Evolutionary conservation across 495 filamentous ascomycete genomes (phyloP), one percentile per base, ranked within the genome.

Genomic region (Penicillium salamii): DNA sequence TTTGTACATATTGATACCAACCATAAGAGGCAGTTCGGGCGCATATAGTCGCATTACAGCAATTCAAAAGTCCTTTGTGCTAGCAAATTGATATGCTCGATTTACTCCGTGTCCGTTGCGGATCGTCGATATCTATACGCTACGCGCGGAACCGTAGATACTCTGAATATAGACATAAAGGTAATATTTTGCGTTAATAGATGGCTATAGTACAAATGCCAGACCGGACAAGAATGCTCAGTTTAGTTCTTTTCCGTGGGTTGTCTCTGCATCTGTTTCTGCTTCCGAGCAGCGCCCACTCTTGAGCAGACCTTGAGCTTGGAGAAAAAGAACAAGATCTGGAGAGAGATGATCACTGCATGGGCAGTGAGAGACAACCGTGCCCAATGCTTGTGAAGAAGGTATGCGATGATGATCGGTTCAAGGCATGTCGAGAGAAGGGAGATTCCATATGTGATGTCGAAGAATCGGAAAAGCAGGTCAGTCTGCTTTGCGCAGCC

Each of bases 1-100:
- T 46, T 45, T 55, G 36, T 50, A 44, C 40, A 39, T 40, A 46
- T 50, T 42, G 44, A 48, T 48, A 48, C 46, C 46, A 48, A 48
- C 43, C 43, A 46, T 46, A 46, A 8, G 42, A 45, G 31, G 32
- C 43, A 46, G 32, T 46, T 19, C 43, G 43, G 23, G 43, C 43
- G 43, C 20, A 46, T 46, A 46, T 31, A 41, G 38, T 41, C 21
- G 38, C 38, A 46, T 36, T 24, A 13, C 23, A 35, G 43, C 13
- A 46, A 35, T 13, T 13, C 21, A 46, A 21, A 24, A 35, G 20
- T 28, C 32, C 21, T 46, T 32, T 32, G 29, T 32, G 29, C 29
- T 32, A 32, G 29, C 7, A 32, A 8, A 5, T 32, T 11, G 3
- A 12, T 8, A 26, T 26, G 8, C 23, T 26, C 23, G 23, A 4